phyloP scores from a whole-genome alignment of 2,329 filamentous ascomycete species.

The Knufia fluminis region DNA sequence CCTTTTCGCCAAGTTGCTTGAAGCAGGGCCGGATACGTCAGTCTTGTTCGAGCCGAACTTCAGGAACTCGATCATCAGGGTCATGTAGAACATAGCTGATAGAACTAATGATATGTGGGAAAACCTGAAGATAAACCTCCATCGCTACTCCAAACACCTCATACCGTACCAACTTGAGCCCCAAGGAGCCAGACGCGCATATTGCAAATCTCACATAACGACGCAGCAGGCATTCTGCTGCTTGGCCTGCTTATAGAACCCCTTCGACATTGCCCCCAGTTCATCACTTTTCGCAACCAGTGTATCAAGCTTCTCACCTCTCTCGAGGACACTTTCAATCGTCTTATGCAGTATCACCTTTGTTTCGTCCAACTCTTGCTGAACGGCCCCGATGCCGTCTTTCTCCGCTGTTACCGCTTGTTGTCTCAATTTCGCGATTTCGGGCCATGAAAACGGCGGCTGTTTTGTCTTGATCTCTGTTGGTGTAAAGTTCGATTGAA shows the following conservation, averaged over 20 bases:
- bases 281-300: slow-evolving; percentile 89
- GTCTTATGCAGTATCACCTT: slow-evolving; percentile 97
- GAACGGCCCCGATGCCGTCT: slow-evolving; percentile 90
- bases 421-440: slow-evolving; percentile 56
- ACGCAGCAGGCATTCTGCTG: slow-evolving; percentile 54
- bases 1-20: not conserved
- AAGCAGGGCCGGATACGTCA: not conserved
- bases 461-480: not conserved
- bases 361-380: slow-evolving; percentile 92
- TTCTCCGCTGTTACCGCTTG: slow-evolving; percentile 44
- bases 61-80: not conserved
- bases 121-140: too few relatives aligned
- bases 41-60: not conserved
- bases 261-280: slow-evolving; percentile 85
- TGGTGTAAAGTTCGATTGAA: slow-evolving; percentile 46
- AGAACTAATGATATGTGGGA: too few relatives aligned
- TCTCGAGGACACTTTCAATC: slow-evolving; percentile 62
- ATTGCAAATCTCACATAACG: slow-evolving; percentile 43
- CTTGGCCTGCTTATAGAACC: slow-evolving; percentile 75
- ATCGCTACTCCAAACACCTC: too few relatives aligned
- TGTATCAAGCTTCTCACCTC: slow-evolving; percentile 93
- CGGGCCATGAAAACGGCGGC: slow-evolving; percentile 2
- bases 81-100: not conserved
- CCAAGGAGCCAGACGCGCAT: too few relatives aligned
- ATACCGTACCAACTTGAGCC: too few relatives aligned